Conservation (phyloP, 345 rosid genomes). For the Gossypium mustelinum region DNA sequence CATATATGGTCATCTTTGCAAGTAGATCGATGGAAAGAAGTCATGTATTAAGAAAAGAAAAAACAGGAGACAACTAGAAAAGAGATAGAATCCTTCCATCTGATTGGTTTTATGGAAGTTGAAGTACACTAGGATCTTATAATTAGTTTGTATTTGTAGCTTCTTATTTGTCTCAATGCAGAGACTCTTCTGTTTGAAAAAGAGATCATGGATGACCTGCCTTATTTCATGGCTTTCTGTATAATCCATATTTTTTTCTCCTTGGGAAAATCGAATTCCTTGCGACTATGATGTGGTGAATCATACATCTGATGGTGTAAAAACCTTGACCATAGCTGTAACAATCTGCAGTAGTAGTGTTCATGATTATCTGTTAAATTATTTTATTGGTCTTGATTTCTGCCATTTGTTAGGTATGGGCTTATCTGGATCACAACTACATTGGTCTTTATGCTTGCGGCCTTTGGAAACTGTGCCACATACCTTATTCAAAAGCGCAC, state of each 20-base stretch:
- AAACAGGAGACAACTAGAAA: background rate
- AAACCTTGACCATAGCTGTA: background rate
- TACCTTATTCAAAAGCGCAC: slow-evolving; percentile 64
- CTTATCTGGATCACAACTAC: slow-evolving; percentile 91
- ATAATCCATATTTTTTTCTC: background rate
- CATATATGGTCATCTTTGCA: slow-evolving; percentile 3
- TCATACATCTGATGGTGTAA: background rate
- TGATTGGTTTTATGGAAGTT: background rate
- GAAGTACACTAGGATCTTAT: background rate
- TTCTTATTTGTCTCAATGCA: background rate
- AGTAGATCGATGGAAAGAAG: background rate
- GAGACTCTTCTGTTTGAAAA: background rate
- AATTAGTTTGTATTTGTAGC: background rate
- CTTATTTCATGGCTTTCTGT: background rate
- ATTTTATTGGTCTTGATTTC: slow-evolving; percentile 8
- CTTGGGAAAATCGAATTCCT: background rate
- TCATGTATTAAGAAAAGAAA: background rate
- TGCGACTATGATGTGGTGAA: background rate
- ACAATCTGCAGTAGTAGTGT: background rate
- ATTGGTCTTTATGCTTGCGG: slow-evolving; percentile 67
- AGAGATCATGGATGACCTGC: background rate
- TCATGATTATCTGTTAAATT: background rate
- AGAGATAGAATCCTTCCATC: background rate
- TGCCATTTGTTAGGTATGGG: slow-evolving; percentile 62
- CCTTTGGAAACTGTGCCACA: slow-evolving; percentile 86